Evolutionary conservation across 75 land plant genomes (phyloP), one percentile per base, ranked within the genome.

Genomic region (Pseudotsuga menziesii): DNA sequence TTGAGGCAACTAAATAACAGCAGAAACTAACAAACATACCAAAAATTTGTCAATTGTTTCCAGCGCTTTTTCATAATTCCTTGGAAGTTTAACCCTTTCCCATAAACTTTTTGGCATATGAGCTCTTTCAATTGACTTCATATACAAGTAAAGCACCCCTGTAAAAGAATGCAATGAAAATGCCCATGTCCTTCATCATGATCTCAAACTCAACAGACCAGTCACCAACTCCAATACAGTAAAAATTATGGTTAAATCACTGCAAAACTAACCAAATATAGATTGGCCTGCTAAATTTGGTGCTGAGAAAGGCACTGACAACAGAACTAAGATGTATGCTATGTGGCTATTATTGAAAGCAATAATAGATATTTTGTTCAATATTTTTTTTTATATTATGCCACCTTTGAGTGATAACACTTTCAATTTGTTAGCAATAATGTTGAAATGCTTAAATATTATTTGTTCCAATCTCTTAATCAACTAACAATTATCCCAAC

Each of bases 121-220:
- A 70, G 99, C 90, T 75, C 99, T 90, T 76, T 97, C 99, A 59
- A 97, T 97, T 22, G 95, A 91, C 80, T 97, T 97, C 95, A 94
- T 91, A 71, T 97, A 96, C 73, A 96, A 78, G 75, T 94, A 96
- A 55, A 96, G 89, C 17, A 89, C 87, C 13, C 99, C 99, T 97
- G 84, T 74, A 80, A 22, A 67, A 77, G 13, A 57, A 61, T 71
- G 54, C 19, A 57, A 56, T 17, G 23, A 23, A 57, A 61, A 9
- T 11, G 14, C 22, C 9, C 22, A n/a, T 32, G 55, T 44, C 35
- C 61, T 73, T 22, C n/a, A 62, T 58, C 20, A 32, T 32, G 54
- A 36, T n/a, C 58, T 56, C 22, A 76, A 79, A 25, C 54, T 73
- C 12, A 61, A 58, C 19, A 41, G 48, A 27, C 36, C 14, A 44